A percentile compares a stretch with the other conserved stretches of the same genome.
These are phyloP conservation scores for Venturia carpophila DNA, from an alignment of 2,329 filamentous ascomycete species.

Conservation along the genomic window DNA sequence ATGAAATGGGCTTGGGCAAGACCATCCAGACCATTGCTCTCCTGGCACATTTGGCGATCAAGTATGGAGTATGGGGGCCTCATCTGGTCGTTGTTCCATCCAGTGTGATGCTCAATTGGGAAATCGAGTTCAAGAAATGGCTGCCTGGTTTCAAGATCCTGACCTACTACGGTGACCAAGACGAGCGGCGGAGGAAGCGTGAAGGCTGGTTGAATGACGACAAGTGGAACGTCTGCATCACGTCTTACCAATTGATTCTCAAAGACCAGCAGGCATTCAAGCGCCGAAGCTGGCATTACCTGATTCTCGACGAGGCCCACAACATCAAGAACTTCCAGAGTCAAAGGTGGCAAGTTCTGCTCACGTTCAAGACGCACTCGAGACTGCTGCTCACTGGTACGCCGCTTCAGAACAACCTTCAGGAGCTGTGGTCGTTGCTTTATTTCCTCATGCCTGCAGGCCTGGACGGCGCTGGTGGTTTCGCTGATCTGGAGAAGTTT, in stretches of 20 bases:
- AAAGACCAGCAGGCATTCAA: constrained; percentile 94
- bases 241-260: constrained; percentile 91
- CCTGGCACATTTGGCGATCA: constrained; percentile 82
- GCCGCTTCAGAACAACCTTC: constrained; percentile 91
- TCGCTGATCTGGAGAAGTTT: constrained; percentile 92
- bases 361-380: constrained; percentile 86
- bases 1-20: constrained; percentile 98
- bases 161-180: constrained; percentile 89
- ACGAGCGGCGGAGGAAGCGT: constrained; percentile 85
- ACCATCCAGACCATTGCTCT: constrained; percentile 97
- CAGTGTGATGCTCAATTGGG: constrained; percentile 98
- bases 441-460: constrained; percentile 94
- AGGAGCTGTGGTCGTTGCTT: constrained; percentile 91
- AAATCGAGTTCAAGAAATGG: constrained; percentile 99
- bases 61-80: constrained; percentile 88
- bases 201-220: constrained; percentile 91
- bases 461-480: constrained; percentile 74
- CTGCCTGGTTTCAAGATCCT: constrained; percentile 96
- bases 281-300: constrained; percentile 89
- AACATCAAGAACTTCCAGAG: constrained; percentile 99
- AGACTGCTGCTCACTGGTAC: constrained; percentile 87
- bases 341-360: constrained; percentile 88
- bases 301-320: constrained; percentile 96
- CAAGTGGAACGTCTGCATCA: constrained; percentile 95
- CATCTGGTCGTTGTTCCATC: constrained; percentile 95